phyloP scores from a whole-genome alignment of 345 rosid genomes.

The Pistacia vera region DNA sequence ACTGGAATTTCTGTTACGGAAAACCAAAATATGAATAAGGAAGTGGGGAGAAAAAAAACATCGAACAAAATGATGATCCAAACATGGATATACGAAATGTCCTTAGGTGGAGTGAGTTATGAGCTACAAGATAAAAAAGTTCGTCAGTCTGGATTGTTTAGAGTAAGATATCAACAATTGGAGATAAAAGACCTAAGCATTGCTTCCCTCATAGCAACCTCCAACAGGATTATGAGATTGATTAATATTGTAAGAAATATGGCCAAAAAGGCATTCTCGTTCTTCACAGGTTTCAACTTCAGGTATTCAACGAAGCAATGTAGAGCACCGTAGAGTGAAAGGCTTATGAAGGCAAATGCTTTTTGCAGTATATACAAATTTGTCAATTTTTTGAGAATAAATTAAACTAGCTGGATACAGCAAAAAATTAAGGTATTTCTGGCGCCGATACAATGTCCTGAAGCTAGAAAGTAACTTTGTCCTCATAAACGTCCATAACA shows the following conservation, averaged over 20 bases:
- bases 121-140: neutral
- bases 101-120: neutral
- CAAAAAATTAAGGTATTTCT: too few species aligned
- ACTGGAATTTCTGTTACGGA: slow-evolving; percentile 46
- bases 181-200: neutral
- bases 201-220: neutral
- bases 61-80: neutral
- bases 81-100: neutral
- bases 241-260: too few species aligned
- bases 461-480: too few species aligned
- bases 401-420: too few species aligned
- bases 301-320: too few species aligned
- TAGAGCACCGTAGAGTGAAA: too few species aligned
- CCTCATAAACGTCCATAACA: too few species aligned
- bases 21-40: slow-evolving; percentile 6
- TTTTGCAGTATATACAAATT: too few species aligned
- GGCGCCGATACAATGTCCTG: too few species aligned
- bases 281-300: neutral
- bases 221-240: neutral
- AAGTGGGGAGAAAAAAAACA: neutral
- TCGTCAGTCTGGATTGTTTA: neutral
- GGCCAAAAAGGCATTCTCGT: neutral
- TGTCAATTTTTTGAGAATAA: too few species aligned
- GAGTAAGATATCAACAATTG: neutral
- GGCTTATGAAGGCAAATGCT: too few species aligned